Evolutionary conservation across 1,284 basidiomycete species (phyloP), one percentile per base, ranked within the genome.

Genomic region (Tranzscheliella williamsii): DNA sequence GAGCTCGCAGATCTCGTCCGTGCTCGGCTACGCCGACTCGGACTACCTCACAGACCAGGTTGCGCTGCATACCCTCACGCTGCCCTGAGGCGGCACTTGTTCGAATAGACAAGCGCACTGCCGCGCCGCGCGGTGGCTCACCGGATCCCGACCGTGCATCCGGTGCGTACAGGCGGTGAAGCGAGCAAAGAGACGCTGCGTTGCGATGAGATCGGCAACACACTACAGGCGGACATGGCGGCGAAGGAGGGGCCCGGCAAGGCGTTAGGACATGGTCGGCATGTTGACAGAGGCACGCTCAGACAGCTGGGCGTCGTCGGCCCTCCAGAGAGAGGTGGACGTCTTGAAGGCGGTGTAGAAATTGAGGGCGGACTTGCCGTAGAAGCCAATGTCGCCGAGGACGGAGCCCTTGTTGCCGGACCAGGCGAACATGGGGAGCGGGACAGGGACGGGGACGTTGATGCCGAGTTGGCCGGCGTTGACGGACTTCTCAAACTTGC

Each of bases 11-110:
- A 87, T 97, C 33, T 81, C 86, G 13, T 84, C 87, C 57, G 75
- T 91, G 8, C 79, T 98, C 30, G 94, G 91, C 1, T 96, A 96
- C 78, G 89, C 89, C 16, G 94, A 97, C 75, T 90, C 90, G 26
- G 92, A 96, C 74, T 91, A 97, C 79, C 90, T 97, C 27, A 93
- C 95, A 4, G 94, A 97, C 30, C 70, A 72, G 33, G 58, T 73
- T 2, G 72, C 58, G 9, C 42, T 74, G 7, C 62, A 65, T 24
- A 65, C 62, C 4, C 44, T 52, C 11, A 43, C 39, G 1, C 43
- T 64, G 0, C 50, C 52, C 32, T 42, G n/a, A n/a, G n/a, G n/a
- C n/a, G n/a, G n/a, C n/a, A n/a, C n/a, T n/a, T n/a, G n/a, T n/a
- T n/a, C n/a, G n/a, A n/a, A n/a, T n/a, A n/a, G n/a, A n/a, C n/a